These are phyloP conservation scores for Auxenochlorella pyrenoidosa DNA, from an alignment of 139 green algal species.

Conservation along the genomic window DNA sequence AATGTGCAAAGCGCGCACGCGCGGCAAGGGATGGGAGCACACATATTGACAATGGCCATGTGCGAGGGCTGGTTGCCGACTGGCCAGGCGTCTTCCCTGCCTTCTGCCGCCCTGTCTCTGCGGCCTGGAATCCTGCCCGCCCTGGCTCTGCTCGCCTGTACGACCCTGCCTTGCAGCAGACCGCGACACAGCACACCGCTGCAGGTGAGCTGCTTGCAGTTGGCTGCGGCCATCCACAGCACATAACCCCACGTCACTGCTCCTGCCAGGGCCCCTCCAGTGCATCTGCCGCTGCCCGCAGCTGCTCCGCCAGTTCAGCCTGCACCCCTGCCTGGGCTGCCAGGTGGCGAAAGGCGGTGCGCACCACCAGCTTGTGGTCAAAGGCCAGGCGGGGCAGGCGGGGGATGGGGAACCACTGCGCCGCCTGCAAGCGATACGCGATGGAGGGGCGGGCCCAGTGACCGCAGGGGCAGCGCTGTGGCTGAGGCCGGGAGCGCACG, in stretches of 20 bases:
- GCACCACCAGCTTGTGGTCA: slow-evolving; percentile 58
- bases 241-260: not conserved
- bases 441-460: too few relatives aligned
- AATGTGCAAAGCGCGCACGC: too few relatives aligned
- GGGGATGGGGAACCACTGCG: not conserved
- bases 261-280: slow-evolving; percentile 42
- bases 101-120: not conserved
- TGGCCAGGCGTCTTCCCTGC: too few relatives aligned
- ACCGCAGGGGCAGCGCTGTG: too few relatives aligned
- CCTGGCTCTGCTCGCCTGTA: not conserved
- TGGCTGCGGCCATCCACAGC: not conserved
- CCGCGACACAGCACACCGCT: too few relatives aligned
- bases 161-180: too few relatives aligned
- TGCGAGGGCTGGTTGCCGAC: too few relatives aligned
- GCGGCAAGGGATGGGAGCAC: too few relatives aligned
- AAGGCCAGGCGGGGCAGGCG: slow-evolving; percentile 56
- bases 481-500: too few relatives aligned
- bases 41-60: too few relatives aligned
- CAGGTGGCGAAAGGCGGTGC: slow-evolving; percentile 49
- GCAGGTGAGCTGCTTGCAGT: too few relatives aligned
- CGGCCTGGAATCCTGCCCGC: not conserved
- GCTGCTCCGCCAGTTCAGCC: slow-evolving; percentile 2
- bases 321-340: not conserved
- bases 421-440: slow-evolving; percentile 6
- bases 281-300: not conserved